Percentiles rank a stretch among this genome's conserved stretches.
phyloP scores from a whole-genome alignment of 768 basidiomycete species.

The Baorangia bicolor region DNA sequence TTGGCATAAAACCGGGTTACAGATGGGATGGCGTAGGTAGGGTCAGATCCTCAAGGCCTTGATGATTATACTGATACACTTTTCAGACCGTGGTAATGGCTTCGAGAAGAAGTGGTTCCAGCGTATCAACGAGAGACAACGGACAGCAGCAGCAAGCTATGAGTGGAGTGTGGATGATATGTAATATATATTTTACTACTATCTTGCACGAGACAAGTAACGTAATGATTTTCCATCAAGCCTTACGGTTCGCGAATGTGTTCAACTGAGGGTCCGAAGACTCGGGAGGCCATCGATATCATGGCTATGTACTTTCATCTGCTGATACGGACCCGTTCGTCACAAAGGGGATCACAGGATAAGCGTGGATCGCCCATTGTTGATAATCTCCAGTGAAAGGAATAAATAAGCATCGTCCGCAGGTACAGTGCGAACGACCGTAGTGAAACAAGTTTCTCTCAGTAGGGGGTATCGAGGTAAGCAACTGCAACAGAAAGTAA shows the following conservation, averaged over 20 bases:
- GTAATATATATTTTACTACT: conserved; percentile 41
- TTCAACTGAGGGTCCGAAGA: not conserved
- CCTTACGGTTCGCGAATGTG: not conserved
- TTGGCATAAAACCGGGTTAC: conserved; percentile 92
- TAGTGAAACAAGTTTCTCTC: conserved; percentile 18
- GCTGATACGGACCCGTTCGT: not conserved
- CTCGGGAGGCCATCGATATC: not conserved
- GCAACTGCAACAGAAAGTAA: conserved; percentile 8
- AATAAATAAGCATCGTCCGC: conserved; percentile 25
- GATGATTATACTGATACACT: conserved; percentile 1
- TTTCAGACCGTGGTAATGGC: conserved; percentile 82
- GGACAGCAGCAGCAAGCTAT: conserved; percentile 71
- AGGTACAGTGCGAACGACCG: conserved; percentile 7
- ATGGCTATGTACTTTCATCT: not conserved
- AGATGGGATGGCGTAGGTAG: conserved; percentile 98
- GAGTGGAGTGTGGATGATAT: conserved; percentile 93
- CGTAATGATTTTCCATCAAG: not conserved
- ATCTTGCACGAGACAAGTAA: not conserved
- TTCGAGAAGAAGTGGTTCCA: conserved; percentile 95
- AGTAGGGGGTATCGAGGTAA: conserved; percentile 4
- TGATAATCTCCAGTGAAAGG: conserved; percentile 3
- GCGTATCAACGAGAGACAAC: conserved; percentile 68
- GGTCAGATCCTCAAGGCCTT: conserved; percentile 21
- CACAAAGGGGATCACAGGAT: conserved; percentile 1
- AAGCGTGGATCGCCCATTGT: conserved; percentile 3